Percentiles rank a stretch among this genome's conserved stretches.
Conservation (phyloP, 108 stramenopile species). For the Cyclotella atomus region DNA sequence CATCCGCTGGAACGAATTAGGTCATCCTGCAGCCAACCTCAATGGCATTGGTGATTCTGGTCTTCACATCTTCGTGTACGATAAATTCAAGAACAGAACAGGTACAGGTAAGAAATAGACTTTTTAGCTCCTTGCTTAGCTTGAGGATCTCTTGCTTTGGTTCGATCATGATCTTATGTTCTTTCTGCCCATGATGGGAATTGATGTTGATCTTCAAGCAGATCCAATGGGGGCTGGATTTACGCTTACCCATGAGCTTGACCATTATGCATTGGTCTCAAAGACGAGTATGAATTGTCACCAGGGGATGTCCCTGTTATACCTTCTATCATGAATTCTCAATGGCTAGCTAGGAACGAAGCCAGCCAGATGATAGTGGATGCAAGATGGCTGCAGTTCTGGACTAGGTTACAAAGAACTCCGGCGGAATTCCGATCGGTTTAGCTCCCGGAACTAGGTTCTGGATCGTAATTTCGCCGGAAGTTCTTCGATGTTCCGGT, state of each 20-base stretch:
- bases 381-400: neutral
- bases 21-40: neutral
- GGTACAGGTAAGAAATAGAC: too few species aligned
- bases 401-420: too few species aligned
- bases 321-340: neutral
- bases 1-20: neutral
- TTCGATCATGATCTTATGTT: too few species aligned
- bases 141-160: too few species aligned
- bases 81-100: too few species aligned
- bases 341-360: neutral
- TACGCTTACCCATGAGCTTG: neutral
- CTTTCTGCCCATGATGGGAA: too few species aligned
- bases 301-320: neutral
- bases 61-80: neutral
- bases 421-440: too few species aligned
- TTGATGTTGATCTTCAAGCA: neutral
- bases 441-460: too few species aligned
- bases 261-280: neutral
- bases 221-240: conserved; percentile 2
- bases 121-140: too few species aligned
- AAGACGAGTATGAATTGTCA: neutral
- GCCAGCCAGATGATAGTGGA: neutral
- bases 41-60: neutral
- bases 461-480: too few species aligned
- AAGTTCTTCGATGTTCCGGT: too few species aligned